Percentiles rank a stretch among this genome's conserved stretches.
Conservation (phyloP, 805 yeast species). For the Saccharomycopsis sp. region DNA sequence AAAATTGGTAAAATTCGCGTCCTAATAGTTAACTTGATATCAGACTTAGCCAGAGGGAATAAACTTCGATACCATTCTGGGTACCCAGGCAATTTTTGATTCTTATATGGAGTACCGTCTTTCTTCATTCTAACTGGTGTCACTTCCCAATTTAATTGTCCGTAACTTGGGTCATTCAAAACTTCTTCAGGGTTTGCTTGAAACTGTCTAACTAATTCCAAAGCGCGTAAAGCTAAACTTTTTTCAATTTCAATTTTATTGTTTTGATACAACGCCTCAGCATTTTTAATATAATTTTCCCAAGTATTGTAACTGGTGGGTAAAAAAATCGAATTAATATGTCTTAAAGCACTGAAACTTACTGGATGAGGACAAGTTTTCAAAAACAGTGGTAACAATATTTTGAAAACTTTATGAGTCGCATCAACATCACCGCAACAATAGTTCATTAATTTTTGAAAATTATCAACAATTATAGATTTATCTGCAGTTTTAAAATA, state of each 20-base stretch:
- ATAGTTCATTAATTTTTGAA: constrained; percentile 60
- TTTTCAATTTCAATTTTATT: constrained; percentile 49
- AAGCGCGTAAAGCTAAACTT: constrained; percentile 53
- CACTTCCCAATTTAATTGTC: constrained; percentile 83
- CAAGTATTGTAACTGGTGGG: constrained; percentile 68
- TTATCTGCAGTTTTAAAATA: constrained; percentile 51
- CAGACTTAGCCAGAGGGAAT: constrained; percentile 31
- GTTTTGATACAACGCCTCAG: constrained; percentile 62
- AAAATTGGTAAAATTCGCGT: constrained; percentile 73
- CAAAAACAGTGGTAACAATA: constrained; percentile 63
- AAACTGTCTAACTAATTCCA: constrained; percentile 41
- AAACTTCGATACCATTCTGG: constrained; percentile 88
- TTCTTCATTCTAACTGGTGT: constrained; percentile 56
- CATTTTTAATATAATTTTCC: constrained; percentile 59
- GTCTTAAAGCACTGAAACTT: constrained; percentile 78
- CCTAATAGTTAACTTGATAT: constrained; percentile 58
- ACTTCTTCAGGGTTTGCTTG: constrained; percentile 38
- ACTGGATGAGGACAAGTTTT: constrained; percentile 86
- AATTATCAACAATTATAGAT: constrained; percentile 44
- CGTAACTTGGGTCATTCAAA: constrained; percentile 77
- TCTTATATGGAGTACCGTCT: constrained; percentile 59
- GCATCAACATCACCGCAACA: constrained; percentile 81
- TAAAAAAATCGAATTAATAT: constrained; percentile 63
- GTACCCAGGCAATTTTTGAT: constrained; percentile 78
- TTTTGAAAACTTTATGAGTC: constrained; percentile 62